Evolutionary conservation across 345 rosid species (phyloP).

Genomic region (Lagerstroemia speciosa): DNA sequence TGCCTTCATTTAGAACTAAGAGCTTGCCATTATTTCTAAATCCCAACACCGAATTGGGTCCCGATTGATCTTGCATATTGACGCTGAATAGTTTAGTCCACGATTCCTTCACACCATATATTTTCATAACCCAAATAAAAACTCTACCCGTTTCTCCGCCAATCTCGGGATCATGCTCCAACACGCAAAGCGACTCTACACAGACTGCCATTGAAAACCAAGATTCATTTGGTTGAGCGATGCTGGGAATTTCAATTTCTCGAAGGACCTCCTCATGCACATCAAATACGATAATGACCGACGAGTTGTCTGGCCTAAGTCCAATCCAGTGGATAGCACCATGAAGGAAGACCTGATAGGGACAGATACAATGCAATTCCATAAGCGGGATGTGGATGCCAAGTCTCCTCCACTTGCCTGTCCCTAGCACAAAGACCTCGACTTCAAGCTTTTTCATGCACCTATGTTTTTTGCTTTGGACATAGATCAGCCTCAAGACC

Average conservation of each 20-base stretch:
- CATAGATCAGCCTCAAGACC: conserved; percentile 21
- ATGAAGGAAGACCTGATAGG: conserved; percentile 15
- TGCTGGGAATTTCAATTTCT: conserved; percentile 22
- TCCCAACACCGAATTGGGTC: conserved; percentile 13
- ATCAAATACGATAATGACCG: conserved; percentile 13
- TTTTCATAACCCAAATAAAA: conserved; percentile 29
- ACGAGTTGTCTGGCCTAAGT: background rate
- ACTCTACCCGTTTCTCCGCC: too few relatives aligned
- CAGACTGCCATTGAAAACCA: conserved; percentile 12
- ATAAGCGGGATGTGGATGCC: conserved; percentile 8
- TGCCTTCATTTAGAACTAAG: conserved; percentile 12
- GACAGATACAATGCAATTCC: conserved; percentile 8
- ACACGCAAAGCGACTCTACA: conserved; percentile 11
- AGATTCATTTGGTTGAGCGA: background rate
- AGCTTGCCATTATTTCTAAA: conserved; percentile 16
- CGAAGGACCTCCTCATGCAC: conserved; percentile 17
- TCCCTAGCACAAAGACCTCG: conserved; percentile 17
- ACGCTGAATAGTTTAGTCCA: conserved; percentile 19
- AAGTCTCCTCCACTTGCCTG: conserved; percentile 20
- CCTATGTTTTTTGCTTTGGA: too few relatives aligned
- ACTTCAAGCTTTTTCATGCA: conserved; percentile 5
- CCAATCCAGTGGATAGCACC: conserved; percentile 39
- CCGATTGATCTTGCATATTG: conserved; percentile 6
- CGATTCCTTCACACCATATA: conserved; percentile 12
- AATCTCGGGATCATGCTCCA: too few relatives aligned